Evolutionary conservation across 108 stramenopile species (phyloP).

Genomic region (Tribonema minus): DNA sequence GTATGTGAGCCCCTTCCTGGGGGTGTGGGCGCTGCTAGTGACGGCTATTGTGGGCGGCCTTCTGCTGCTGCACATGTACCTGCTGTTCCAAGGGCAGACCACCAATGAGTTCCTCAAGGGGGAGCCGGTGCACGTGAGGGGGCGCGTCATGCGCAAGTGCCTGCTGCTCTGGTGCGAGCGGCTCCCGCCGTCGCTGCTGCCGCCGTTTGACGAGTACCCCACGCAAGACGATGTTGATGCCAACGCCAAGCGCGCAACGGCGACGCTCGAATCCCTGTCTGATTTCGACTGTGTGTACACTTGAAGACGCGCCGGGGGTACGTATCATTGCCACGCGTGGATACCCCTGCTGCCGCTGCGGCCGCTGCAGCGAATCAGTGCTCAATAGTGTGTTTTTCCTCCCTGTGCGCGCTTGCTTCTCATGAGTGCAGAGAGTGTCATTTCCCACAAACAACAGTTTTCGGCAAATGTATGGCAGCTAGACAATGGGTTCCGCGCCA

Average conservation of each 20-base stretch:
- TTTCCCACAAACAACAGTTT: too few relatives aligned
- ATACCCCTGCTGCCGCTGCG: too few relatives aligned
- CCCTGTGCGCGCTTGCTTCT: too few relatives aligned
- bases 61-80: constrained; percentile 45
- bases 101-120: constrained; percentile 57
- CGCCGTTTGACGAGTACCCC: neutral
- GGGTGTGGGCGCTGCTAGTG: constrained; percentile 47
- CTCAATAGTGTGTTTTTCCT: too few relatives aligned
- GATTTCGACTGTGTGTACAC: too few relatives aligned
- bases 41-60: constrained; percentile 48
- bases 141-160: constrained; percentile 31
- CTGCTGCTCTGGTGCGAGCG: constrained; percentile 20
- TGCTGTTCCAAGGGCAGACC: constrained; percentile 49
- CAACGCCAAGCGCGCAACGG: neutral
- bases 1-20: constrained; percentile 35
- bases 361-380: too few relatives aligned
- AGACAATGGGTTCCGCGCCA: too few relatives aligned
- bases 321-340: too few relatives aligned
- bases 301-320: too few relatives aligned
- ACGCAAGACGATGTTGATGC: neutral
- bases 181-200: neutral
- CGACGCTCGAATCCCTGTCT: too few relatives aligned
- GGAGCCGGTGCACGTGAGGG: constrained; percentile 17
- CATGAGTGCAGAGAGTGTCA: too few relatives aligned
- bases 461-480: too few relatives aligned